Base-by-base conservation (phyloP, 768 basidiomycete genomes). In the Auricularia cornea region DNA sequence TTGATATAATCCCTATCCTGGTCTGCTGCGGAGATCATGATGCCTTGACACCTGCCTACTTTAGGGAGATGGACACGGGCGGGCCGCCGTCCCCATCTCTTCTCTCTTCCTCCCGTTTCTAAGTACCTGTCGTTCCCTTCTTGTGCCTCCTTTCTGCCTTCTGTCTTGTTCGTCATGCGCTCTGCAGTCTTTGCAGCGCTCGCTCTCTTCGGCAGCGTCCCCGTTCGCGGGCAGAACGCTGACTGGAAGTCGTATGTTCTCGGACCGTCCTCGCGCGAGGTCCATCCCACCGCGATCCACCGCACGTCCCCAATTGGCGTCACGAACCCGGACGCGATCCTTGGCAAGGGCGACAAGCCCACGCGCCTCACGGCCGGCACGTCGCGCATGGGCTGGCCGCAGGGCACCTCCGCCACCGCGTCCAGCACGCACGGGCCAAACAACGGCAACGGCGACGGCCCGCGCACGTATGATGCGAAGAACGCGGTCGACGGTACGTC, bases 171-270 rank as follows among this genome's bases (percentile, higher is more conserved):
- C 35, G 35, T 14, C 16, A 38, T 38, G 35, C 35, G 35, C 35
- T 8, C 35, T 38, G 35, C 35, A 38, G 35, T 38, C 35, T 38
- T 38, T 38, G 35, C 35, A 38, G 35, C 35, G 35, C 16, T 38
- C 16, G 35, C 16, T 38, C 35, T 38, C 16, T 38, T 38, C 10
- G 35, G 35, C 16, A 14, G 3, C 35, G 35, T 38, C 16, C 35
- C 35, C 10, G 35, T 14, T 38, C 35, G 16, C 35, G 35, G 35
- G 10, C 35, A 38, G 35, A 52, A 20, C 51, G 20, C 51, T n/a
- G 54, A 57, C 28, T 57, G 54, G 54, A 57, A 16, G 20, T 57
- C 54, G 10, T 57, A 57, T 30, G 54, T 57, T 57, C 54, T 57
- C 30, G 54, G 54, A 10, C 54, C 54, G 18, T 29, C 26, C 11